These are phyloP conservation scores for Trichoderma gracile DNA, from an alignment of 2,329 filamentous ascomycete species.

Conservation along the genomic window DNA sequence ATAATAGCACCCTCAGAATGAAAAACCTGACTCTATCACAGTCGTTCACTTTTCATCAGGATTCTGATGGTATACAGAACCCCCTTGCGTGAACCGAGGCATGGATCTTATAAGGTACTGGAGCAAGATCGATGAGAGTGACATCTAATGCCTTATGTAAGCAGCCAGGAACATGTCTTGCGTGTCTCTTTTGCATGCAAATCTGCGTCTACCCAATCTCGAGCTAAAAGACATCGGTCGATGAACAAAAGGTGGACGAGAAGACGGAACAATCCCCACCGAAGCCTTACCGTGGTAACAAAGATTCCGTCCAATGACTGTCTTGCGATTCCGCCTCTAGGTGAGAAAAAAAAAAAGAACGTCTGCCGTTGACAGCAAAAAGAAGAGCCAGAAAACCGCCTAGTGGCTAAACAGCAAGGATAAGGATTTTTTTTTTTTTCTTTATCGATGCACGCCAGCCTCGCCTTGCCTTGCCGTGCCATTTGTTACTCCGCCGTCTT, in stretches of 20 bases:
- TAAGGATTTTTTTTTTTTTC: slow-evolving; percentile 23
- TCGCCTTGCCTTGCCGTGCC: slow-evolving; percentile 22
- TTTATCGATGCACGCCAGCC: slow-evolving; percentile 23
- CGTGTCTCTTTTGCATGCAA: not conserved
- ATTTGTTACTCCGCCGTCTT: slow-evolving; percentile 12
- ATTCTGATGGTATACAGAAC: not conserved
- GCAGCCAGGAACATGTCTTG: not conserved
- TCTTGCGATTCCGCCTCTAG: slow-evolving; percentile 12
- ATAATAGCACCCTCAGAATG: too few species aligned
- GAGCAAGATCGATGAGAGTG: not conserved
- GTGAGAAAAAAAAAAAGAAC: not conserved
- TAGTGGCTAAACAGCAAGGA: slow-evolving; percentile 18
- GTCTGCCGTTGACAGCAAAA: not conserved
- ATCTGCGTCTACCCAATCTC: not conserved
- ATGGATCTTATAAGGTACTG: not conserved
- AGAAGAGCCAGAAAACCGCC: not conserved
- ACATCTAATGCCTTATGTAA: slow-evolving; percentile 11
- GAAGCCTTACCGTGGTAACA: slow-evolving; percentile 18
- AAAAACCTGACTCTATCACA: too few species aligned
- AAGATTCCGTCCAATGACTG: slow-evolving; percentile 16
- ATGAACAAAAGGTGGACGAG: not conserved
- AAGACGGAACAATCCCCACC: slow-evolving; percentile 14
- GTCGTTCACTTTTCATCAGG: too few species aligned
- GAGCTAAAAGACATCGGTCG: not conserved
- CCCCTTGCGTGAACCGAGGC: not conserved